phyloP scores from a whole-genome alignment of 257 asterid genomes.

The Linderniella brevidens region DNA sequence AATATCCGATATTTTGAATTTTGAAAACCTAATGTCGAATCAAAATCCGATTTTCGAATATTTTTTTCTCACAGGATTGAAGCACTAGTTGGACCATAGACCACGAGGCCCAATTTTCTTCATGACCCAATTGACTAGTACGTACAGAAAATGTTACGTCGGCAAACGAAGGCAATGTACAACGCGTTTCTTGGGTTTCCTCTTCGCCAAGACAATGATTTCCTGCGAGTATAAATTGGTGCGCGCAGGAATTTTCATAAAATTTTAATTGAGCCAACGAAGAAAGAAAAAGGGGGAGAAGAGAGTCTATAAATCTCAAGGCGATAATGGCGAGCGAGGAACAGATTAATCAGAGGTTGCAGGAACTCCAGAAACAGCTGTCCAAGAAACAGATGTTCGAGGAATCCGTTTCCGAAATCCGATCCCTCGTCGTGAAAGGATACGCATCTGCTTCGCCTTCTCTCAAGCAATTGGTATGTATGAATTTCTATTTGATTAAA shows the following conservation, averaged over 20 bases:
- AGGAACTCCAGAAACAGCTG: constrained; percentile 64
- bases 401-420: constrained; percentile 49
- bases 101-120: no score
- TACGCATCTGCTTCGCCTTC: constrained; percentile 66
- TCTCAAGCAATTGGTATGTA: constrained; percentile 44
- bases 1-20: no score
- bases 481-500: not conserved
- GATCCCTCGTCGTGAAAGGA: constrained; percentile 54
- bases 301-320: no score
- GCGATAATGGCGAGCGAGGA: constrained; percentile 28
- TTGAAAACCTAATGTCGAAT: no score
- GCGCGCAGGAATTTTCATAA: no score
- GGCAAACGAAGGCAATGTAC: no score
- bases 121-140: no score
- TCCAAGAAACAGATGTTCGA: constrained; percentile 68
- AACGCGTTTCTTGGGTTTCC: constrained; percentile 17
- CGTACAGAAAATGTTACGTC: no score
- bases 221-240: not conserved
- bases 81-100: no score
- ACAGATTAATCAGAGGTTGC: constrained; percentile 38
- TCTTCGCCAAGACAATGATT: constrained; percentile 20
- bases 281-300: no score
- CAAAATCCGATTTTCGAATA: no score
- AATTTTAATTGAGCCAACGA: not conserved
- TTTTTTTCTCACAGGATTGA: no score